A percentile compares a stretch with the other conserved stretches of the same genome.
Evolutionary conservation across 208 protist species (phyloP).

Genomic region (Crithidia sp.): DNA sequence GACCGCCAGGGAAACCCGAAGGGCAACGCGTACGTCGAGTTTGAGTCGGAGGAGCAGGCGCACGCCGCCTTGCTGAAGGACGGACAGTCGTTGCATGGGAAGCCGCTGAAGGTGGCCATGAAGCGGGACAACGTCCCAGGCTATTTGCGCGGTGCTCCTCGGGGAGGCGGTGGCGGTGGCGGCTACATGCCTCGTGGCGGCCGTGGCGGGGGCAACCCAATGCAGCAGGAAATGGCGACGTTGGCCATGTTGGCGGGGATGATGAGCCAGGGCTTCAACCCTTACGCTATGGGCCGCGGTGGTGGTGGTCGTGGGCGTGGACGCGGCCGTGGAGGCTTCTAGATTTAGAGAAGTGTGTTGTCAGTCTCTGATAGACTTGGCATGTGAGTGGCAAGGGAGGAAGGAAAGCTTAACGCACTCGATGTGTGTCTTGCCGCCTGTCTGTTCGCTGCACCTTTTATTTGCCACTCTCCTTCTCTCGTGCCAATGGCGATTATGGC

Average conservation of each 20-base stretch:
- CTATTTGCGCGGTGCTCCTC: slow-evolving; percentile 69
- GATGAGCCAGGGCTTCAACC: slow-evolving; percentile 81
- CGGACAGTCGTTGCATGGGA: slow-evolving; percentile 84
- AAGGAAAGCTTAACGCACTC: no score
- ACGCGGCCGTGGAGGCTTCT: slow-evolving; percentile 40
- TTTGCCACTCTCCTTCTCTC: no score
- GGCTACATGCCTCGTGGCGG: slow-evolving; percentile 31
- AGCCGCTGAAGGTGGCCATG: slow-evolving; percentile 78
- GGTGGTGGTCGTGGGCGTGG: slow-evolving; percentile 45
- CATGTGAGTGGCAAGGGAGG: no score
- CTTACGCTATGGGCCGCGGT: slow-evolving; percentile 49
- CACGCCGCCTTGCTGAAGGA: slow-evolving; percentile 86
- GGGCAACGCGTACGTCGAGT: slow-evolving; percentile 94
- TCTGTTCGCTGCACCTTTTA: background rate
- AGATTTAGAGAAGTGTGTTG: background rate
- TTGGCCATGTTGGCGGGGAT: slow-evolving; percentile 87
- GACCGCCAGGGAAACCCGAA: slow-evolving; percentile 93
- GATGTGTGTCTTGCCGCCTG: no score
- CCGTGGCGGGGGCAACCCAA: slow-evolving; percentile 30
- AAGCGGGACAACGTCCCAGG: slow-evolving; percentile 90
- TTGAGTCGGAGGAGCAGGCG: slow-evolving; percentile 85
- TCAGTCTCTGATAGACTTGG: no score
- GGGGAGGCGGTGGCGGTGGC: slow-evolving; percentile 27
- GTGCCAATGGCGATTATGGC: background rate
- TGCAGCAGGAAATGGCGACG: slow-evolving; percentile 74